phyloP scores from a whole-genome alignment of 441 rosid species.

The Hura crepitans region DNA sequence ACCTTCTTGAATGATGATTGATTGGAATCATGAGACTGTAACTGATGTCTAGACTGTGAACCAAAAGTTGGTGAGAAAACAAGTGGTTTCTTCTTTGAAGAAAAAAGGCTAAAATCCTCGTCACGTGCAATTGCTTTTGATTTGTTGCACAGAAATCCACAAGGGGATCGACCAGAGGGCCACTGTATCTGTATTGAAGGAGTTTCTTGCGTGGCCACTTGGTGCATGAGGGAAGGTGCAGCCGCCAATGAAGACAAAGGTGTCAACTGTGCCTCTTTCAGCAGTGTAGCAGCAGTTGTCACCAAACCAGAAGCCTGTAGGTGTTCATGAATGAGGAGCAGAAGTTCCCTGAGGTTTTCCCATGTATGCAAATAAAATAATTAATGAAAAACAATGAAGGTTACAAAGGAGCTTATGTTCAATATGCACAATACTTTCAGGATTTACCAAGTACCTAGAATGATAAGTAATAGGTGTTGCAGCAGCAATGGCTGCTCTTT shows the following conservation, averaged over 20 bases:
- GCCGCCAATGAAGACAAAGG: conserved; percentile 71
- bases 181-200: conserved; percentile 62
- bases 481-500: conserved; percentile 97
- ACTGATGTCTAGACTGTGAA: conserved; percentile 50
- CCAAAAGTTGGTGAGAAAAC: conserved; percentile 68
- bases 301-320: conserved; percentile 88
- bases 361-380: conserved; percentile 15
- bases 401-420: background rate
- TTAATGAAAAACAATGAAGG: conserved; percentile 7
- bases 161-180: conserved; percentile 75
- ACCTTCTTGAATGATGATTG: conserved; percentile 42
- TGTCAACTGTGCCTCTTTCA: conserved; percentile 86
- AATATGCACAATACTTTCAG: too few relatives aligned
- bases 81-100: conserved; percentile 71
- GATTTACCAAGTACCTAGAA: conserved; percentile 47
- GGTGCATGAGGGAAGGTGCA: conserved; percentile 63
- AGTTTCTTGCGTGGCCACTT: conserved; percentile 52
- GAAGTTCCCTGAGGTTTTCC: conserved; percentile 65
- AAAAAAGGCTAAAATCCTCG: conserved; percentile 45
- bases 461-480: conserved; percentile 95
- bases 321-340: conserved; percentile 93
- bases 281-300: conserved; percentile 59
- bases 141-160: conserved; percentile 68
- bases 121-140: conserved; percentile 35
- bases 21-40: conserved; percentile 45